Percentiles rank a stretch among this genome's conserved stretches.
These are phyloP conservation scores for Torulaspora delbrueckii DNA, from an alignment of 805 yeast genomes.

Conservation along the genomic window DNA sequence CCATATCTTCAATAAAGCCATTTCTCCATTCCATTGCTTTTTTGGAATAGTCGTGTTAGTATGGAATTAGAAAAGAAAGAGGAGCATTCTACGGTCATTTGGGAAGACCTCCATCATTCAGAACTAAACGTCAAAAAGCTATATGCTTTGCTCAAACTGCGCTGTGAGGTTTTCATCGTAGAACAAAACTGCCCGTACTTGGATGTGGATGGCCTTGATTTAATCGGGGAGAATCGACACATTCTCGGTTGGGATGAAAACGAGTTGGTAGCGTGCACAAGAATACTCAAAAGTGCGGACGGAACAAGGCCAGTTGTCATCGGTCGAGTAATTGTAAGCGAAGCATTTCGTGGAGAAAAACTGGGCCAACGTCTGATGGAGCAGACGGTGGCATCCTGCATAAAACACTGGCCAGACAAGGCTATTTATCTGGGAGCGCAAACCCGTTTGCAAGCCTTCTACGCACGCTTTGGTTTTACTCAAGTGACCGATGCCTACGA, in stretches of 20 bases:
- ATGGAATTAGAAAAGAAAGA: not conserved
- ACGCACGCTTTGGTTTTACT: not conserved
- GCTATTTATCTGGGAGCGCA: not conserved
- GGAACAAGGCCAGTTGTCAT: not conserved
- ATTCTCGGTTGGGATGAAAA: not conserved
- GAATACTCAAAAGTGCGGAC: not conserved
- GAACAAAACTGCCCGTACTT: not conserved
- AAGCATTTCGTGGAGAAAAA: not conserved
- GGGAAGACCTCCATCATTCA: not conserved
- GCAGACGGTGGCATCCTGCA: not conserved
- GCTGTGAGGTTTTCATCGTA: not conserved
- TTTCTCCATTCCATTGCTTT: not conserved
- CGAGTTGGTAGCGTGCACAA: slow-evolving; percentile 1
- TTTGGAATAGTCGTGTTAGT: not conserved
- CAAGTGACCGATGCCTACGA: not conserved
- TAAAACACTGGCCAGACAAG: not conserved
- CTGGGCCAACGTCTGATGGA: not conserved
- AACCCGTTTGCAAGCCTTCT: not conserved
- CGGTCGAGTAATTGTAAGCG: not conserved
- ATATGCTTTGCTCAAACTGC: not conserved
- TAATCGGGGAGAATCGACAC: not conserved
- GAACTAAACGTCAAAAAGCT: not conserved
- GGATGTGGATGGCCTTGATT: not conserved
- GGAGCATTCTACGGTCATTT: not conserved
- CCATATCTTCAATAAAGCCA: not conserved